Evolutionary conservation across 345 rosid genomes (phyloP).

Genomic region (Brassica carinata): DNA sequence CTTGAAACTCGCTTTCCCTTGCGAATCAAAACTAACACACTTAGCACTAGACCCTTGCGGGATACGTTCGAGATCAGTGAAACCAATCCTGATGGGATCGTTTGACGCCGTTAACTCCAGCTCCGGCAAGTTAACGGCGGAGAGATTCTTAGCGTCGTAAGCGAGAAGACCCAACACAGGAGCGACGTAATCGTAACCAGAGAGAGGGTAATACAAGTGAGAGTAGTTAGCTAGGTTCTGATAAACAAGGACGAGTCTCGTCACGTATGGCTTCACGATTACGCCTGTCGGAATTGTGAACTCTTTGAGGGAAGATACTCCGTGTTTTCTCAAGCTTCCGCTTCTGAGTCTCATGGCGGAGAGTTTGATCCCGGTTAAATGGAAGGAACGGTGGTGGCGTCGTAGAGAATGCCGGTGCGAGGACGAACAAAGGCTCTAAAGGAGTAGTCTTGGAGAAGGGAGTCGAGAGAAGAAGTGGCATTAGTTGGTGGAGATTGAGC

Average conservation of each 20-base stretch:
- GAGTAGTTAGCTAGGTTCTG: constrained; percentile 90
- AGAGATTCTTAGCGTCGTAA: constrained; percentile 69
- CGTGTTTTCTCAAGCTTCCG: constrained; percentile 72
- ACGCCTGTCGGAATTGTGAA: constrained; percentile 63
- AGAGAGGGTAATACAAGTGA: constrained; percentile 54
- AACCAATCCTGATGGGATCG: constrained; percentile 58
- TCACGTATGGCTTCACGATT: constrained; percentile 57
- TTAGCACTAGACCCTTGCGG: constrained; percentile 63
- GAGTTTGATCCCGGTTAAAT: constrained; percentile 70
- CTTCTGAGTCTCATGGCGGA: constrained; percentile 82
- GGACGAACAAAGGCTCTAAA: constrained; percentile 67
- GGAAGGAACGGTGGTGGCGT: constrained; percentile 58
- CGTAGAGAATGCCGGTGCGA: constrained; percentile 66
- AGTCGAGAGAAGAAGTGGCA: constrained; percentile 58
- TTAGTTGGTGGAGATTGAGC: constrained; percentile 46
- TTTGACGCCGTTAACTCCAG: constrained; percentile 51
- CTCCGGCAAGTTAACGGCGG: constrained; percentile 54
- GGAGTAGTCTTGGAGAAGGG: constrained; percentile 85
- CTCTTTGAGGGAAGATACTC: constrained; percentile 56
- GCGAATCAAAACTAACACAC: constrained; percentile 72
- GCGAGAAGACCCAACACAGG: constrained; percentile 88
- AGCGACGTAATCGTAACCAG: constrained; percentile 58
- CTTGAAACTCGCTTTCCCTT: constrained; percentile 61
- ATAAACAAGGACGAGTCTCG: constrained; percentile 82
- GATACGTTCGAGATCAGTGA: constrained; percentile 51